Evolutionary conservation across 2,329 filamentous ascomycete genomes (phyloP).

Genomic region (Phyllosticta capitalensis): DNA sequence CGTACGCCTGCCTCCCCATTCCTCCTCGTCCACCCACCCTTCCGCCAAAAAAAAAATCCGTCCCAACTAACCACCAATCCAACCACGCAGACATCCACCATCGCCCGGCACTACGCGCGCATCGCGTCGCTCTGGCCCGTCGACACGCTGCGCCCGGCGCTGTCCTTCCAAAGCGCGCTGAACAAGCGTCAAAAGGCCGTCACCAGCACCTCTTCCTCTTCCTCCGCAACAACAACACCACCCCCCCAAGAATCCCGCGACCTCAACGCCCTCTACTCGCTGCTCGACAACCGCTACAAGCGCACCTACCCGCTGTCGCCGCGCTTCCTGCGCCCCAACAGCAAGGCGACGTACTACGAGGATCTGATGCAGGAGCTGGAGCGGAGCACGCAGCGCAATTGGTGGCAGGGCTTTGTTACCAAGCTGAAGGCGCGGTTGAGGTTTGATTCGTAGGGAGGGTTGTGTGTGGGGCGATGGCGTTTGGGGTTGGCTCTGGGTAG

Average conservation of each 20-base stretch:
- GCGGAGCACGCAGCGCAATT: constrained; percentile 24
- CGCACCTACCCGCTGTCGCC: constrained; percentile 29
- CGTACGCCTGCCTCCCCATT: constrained; percentile 1
- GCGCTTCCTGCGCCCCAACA: constrained; percentile 22
- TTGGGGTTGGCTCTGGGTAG: no score
- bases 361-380: constrained; percentile 28
- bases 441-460: constrained; percentile 12
- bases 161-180: constrained; percentile 37
- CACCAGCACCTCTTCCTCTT: not conserved
- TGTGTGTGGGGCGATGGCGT: not conserved
- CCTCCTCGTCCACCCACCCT: not conserved
- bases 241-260: constrained; percentile 32
- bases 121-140: constrained; percentile 41
- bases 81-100: constrained; percentile 14
- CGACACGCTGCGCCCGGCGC: constrained; percentile 40
- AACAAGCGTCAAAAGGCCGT: constrained; percentile 25
- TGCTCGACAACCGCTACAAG: constrained; percentile 50
- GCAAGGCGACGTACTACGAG: constrained; percentile 27
- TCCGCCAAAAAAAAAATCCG: not conserved
- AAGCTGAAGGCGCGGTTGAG: constrained; percentile 30
- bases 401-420: constrained; percentile 26
- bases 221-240: constrained; percentile 13
- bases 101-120: constrained; percentile 41
- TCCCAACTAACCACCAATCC: not conserved
- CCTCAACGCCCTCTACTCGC: constrained; percentile 49